Evolutionary conservation across 495 filamentous ascomycete genomes (phyloP).

Genomic region (Chaetomium fimeti): DNA sequence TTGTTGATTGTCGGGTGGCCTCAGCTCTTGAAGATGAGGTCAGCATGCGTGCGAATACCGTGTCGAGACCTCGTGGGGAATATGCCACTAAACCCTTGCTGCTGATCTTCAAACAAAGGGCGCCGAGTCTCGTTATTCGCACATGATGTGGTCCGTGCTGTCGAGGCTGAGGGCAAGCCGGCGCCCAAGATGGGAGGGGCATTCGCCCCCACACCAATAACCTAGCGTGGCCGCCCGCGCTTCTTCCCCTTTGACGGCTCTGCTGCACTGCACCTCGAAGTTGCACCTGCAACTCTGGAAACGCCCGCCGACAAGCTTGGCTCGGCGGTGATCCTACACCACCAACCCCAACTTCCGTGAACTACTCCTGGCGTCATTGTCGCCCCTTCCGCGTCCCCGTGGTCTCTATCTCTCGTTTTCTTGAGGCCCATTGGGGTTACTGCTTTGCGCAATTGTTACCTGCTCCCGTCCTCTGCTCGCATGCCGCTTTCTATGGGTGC

Average conservation of each 20-base stretch:
- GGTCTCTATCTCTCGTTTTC: not conserved
- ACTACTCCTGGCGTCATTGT: not conserved
- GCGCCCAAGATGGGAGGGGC: slow-evolving; percentile 13
- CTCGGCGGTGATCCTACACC: slow-evolving; percentile 5
- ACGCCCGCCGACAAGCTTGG: slow-evolving; percentile 7
- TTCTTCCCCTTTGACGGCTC: slow-evolving; percentile 1
- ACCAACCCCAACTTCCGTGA: not conserved
- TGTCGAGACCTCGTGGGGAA: not conserved
- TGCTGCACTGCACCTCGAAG: slow-evolving; percentile 4
- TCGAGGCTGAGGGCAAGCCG: slow-evolving; percentile 14
- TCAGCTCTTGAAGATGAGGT: slow-evolving; percentile 5
- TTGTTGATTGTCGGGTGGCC: not conserved
- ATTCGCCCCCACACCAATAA: not conserved
- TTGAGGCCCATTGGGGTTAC: not conserved
- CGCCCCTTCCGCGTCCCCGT: not conserved
- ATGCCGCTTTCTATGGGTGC: slow-evolving; percentile 31
- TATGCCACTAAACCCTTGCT: not conserved
- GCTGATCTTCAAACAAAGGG: not conserved
- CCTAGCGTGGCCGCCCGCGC: not conserved
- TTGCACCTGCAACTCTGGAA: not conserved
- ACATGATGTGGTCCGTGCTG: slow-evolving; percentile 7
- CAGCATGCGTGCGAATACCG: not conserved
- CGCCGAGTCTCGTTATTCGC: not conserved
- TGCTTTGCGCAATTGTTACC: slow-evolving; percentile 12
- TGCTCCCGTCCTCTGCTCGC: slow-evolving; percentile 9